phyloP scores from a whole-genome alignment of 768 basidiomycete genomes.

The Gelatoporia subvermispora region DNA sequence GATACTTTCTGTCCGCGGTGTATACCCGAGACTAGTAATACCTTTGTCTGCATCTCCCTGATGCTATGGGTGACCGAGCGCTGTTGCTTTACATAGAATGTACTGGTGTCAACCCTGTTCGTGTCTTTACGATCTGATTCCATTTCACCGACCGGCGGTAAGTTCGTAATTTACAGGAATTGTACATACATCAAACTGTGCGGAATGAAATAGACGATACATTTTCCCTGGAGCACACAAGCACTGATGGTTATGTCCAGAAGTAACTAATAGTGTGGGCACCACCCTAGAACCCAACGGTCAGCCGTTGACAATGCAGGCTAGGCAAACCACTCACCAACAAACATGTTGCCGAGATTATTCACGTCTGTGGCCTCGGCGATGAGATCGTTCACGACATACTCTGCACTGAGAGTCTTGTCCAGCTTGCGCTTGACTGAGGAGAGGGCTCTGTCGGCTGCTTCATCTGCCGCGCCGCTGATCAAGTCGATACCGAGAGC shows the following conservation, averaged over 20 bases:
- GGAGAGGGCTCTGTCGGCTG: slow-evolving; percentile 83
- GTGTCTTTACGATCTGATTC: neutral
- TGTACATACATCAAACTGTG: neutral
- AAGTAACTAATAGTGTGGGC: too few relatives aligned
- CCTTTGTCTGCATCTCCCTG: neutral
- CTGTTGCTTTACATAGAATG: slow-evolving; percentile 2
- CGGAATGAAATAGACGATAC: neutral
- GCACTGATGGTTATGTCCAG: too few relatives aligned
- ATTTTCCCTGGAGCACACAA: neutral
- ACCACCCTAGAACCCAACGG: too few relatives aligned
- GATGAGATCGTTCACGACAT: slow-evolving; percentile 89
- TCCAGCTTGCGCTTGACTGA: slow-evolving; percentile 81
- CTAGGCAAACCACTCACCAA: slow-evolving; percentile 59
- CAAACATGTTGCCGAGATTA: slow-evolving; percentile 76
- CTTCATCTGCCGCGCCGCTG: slow-evolving; percentile 71
- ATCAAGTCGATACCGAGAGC: slow-evolving; percentile 54
- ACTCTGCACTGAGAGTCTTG: slow-evolving; percentile 83
- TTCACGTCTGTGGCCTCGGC: slow-evolving; percentile 76
- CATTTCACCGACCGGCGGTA: neutral
- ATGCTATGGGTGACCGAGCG: neutral
- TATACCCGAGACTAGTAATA: slow-evolving; percentile 8
- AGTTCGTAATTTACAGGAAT: neutral
- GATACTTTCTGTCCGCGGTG: slow-evolving; percentile 5
- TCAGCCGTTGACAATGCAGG: neutral
- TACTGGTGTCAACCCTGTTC: neutral